Evolutionary conservation across 257 asterid species (phyloP), one percentile per base, ranked within the genome.

Genomic region (Coffea canephora): DNA sequence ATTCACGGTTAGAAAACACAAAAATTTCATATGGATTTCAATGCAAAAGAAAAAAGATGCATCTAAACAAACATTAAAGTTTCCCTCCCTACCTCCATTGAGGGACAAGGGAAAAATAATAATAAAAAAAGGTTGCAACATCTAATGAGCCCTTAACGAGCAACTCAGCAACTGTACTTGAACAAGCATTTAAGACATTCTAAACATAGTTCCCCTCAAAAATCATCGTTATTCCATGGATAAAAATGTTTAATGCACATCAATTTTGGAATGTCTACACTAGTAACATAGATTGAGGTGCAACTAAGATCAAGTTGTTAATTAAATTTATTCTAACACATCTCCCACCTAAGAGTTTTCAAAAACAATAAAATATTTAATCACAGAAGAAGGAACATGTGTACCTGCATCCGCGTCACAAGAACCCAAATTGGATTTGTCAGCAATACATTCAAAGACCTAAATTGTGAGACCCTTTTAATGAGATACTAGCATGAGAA

Each of bases 371-470:
- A 1, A 45, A 41, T 7, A 62, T 31, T 43, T 8, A 76, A 31
- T 7, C 1, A 52, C 67, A 69, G 39, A 54, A 49, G 57, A 31
- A 48, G 73, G 36, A 46, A 69, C 34, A 49, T 23, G 21, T 65
- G 46, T 85, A 91, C 98, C 98, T 94, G 98, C 98, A 94, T 94
- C 71, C 97, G 97, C 74, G 97, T 94, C 83, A 94, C 98, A 66
- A 94, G 93, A 52, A 93, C 94, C 97, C 98, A 94, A 88, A 93
- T 91, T 36, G 98, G 98, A 81, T 83, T 94, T 76, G 98, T 94
- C 69, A 90, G 77, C 85, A 94, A 84, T 69, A 94, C 97, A 79
- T 94, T 94, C 67, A 93, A 79, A 31, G 97, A 87, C 85, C 98
- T 91, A 91, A 81, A 41, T 75, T 69, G 25, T 57, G 75, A 52